A percentile compares a stretch with the other conserved stretches of the same genome.
These are phyloP conservation scores for Chytriomyces sp. DNA, from an alignment of 192 early-diverging fungal genomes.

Conservation along the genomic window DNA sequence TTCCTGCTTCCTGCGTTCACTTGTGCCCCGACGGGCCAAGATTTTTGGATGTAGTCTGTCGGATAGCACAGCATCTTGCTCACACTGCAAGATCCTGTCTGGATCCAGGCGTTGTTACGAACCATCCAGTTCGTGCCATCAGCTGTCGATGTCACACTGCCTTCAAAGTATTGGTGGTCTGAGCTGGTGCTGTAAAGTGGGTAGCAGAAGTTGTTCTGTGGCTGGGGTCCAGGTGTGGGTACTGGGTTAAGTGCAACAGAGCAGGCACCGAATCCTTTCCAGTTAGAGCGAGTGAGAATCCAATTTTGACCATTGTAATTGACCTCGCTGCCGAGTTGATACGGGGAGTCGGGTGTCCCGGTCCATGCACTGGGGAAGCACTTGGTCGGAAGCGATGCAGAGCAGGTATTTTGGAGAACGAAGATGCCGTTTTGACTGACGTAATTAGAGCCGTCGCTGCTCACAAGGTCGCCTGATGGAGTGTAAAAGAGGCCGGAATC, in stretches of 20 bases:
- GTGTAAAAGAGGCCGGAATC: no score
- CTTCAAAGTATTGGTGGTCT: neutral
- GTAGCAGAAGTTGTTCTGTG: neutral
- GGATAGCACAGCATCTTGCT: neutral
- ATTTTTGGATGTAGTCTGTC: neutral
- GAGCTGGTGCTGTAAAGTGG: neutral
- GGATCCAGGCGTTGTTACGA: neutral
- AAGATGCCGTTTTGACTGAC: no score
- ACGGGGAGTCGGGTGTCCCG: neutral
- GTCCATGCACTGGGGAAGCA: neutral
- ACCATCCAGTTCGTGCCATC: neutral
- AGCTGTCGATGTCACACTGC: neutral
- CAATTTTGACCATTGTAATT: neutral
- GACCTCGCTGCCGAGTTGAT: neutral
- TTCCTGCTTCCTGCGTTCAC: neutral
- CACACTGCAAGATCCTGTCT: neutral
- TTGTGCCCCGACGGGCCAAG: neutral
- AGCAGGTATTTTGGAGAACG: no score
- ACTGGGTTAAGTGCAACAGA: no score
- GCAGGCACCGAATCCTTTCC: neutral
- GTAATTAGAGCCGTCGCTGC: no score
- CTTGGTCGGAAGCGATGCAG: neutral
- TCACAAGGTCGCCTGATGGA: no score
- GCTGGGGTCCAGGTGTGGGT: neutral
- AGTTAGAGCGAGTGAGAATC: neutral